phyloP scores from a whole-genome alignment of 257 asterid genomes.

The Nicotiana tomentosiformis region DNA sequence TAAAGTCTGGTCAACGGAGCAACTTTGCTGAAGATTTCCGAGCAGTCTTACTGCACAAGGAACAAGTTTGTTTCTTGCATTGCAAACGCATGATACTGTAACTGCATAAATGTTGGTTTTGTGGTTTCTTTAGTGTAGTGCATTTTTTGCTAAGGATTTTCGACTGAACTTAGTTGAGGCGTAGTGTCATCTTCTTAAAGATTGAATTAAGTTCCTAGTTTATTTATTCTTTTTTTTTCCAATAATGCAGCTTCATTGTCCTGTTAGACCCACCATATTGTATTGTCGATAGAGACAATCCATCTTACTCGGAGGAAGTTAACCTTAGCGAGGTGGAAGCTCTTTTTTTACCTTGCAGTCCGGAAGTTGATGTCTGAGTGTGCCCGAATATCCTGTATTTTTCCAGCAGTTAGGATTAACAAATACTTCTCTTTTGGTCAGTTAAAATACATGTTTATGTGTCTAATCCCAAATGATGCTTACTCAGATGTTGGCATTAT shows the following conservation, averaged over 20 bases:
- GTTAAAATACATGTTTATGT: neutral
- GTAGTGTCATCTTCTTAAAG: neutral
- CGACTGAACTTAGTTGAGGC: neutral
- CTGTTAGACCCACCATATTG: neutral
- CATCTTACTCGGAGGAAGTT: constrained; percentile 70
- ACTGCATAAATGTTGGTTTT: neutral
- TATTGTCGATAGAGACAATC: constrained; percentile 16
- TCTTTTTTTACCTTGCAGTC: no score
- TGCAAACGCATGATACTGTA: neutral
- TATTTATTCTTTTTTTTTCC: neutral
- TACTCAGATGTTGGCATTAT: neutral
- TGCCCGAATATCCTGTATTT: neutral
- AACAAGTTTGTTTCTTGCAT: constrained; percentile 55
- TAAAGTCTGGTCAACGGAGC: constrained; percentile 66
- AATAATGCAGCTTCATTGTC: neutral
- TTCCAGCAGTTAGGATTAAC: neutral
- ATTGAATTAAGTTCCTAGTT: neutral
- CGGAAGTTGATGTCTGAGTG: constrained; percentile 39
- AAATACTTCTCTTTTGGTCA: neutral
- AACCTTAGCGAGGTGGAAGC: no score
- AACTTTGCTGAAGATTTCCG: constrained; percentile 94
- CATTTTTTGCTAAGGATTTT: neutral
- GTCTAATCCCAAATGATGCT: neutral
- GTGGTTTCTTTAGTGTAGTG: neutral
- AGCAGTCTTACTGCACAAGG: constrained; percentile 93